phyloP scores from a whole-genome alignment of 83 land plant species.

The Thuja plicata region DNA sequence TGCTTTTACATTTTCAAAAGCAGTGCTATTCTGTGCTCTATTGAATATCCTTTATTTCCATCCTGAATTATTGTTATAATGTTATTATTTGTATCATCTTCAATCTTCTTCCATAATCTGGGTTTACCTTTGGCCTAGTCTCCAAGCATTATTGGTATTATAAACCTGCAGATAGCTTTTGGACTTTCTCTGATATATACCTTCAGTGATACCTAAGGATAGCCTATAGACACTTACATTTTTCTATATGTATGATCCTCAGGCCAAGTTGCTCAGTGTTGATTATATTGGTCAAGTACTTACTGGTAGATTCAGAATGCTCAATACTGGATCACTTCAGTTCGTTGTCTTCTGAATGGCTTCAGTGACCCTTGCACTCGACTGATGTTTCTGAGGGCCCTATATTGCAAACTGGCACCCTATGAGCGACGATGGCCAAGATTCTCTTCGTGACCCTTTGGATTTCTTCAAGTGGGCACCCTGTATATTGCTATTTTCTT shows the following conservation, averaged over 20 bases:
- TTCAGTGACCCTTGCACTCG: background rate
- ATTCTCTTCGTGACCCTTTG: background rate
- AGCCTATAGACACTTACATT: background rate
- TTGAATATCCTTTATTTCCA: background rate
- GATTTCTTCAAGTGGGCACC: background rate
- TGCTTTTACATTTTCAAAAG: background rate
- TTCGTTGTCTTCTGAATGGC: background rate
- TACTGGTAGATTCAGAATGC: background rate
- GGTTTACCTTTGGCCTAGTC: too few species aligned
- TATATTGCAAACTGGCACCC: too few species aligned
- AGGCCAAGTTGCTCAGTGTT: background rate
- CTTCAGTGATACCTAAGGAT: background rate
- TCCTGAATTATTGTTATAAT: background rate
- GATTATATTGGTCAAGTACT: background rate
- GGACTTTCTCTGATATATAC: background rate
- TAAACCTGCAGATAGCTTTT: background rate
- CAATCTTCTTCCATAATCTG: background rate
- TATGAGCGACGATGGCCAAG: too few species aligned
- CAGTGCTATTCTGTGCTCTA: background rate
- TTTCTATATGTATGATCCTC: background rate
- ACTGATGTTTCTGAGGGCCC: too few species aligned
- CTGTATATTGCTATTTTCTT: background rate
- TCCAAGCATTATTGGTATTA: too few species aligned
- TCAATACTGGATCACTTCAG: background rate
- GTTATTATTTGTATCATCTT: background rate